Percentiles rank a stretch among this genome's conserved stretches.
These are phyloP conservation scores for Luffa acutangula DNA, from an alignment of 306 rosid species.

Conservation along the genomic window DNA sequence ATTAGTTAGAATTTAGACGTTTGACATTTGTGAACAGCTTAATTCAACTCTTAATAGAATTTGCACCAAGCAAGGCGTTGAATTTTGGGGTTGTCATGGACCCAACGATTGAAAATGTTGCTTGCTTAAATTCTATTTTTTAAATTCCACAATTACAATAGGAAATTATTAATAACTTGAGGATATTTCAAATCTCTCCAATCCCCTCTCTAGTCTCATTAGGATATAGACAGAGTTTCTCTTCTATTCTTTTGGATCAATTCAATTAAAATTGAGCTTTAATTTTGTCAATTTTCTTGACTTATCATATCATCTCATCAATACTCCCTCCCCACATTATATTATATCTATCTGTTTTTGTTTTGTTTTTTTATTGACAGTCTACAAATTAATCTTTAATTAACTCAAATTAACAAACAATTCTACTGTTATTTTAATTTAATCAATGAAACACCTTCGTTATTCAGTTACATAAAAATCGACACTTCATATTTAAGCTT, in stretches of 20 bases:
- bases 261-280: too few relatives aligned
- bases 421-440: neutral
- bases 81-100: neutral
- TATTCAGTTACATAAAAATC: neutral
- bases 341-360: too few relatives aligned
- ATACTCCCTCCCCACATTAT: too few relatives aligned
- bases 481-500: neutral
- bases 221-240: too few relatives aligned
- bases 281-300: too few relatives aligned
- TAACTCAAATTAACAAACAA: neutral
- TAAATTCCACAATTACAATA: neutral
- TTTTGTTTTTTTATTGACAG: too few relatives aligned
- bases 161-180: neutral
- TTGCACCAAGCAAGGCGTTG: constrained; percentile 2
- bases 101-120: neutral
- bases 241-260: too few relatives aligned
- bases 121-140: neutral
- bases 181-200: neutral
- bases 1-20: neutral
- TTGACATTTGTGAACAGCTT: neutral
- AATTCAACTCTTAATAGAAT: neutral
- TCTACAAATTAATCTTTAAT: neutral
- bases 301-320: too few relatives aligned
- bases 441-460: neutral
- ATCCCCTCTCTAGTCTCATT: neutral